phyloP scores from a whole-genome alignment of 176 grass and related monocot genomes.

The Cocos nucifera region DNA sequence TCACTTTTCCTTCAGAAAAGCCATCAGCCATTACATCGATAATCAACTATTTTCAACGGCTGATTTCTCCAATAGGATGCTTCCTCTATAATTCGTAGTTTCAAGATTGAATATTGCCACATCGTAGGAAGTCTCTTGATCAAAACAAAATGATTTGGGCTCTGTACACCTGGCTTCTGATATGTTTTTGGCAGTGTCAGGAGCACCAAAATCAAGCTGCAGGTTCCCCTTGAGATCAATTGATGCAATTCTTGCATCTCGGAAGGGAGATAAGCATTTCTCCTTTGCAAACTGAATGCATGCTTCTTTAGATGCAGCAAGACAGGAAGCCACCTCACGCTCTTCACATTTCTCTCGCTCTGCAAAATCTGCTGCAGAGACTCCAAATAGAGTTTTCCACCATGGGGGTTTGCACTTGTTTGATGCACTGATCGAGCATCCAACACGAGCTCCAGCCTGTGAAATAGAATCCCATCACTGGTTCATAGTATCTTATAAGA shows the following conservation, averaged over 20 bases:
- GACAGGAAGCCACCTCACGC: constrained; percentile 46
- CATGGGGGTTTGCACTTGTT: constrained; percentile 72
- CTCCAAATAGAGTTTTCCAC: constrained; percentile 69
- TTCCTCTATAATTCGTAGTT: constrained; percentile 34
- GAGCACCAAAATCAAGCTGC: constrained; percentile 25
- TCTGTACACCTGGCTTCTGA: background rate
- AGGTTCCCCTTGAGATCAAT: constrained; percentile 28
- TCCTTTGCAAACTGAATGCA: constrained; percentile 56
- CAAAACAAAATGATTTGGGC: background rate
- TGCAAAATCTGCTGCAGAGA: constrained; percentile 24
- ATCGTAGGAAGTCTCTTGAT: background rate
- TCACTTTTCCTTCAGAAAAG: too few species aligned
- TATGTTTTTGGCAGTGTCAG: constrained; percentile 2
- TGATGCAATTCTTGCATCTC: constrained; percentile 52
- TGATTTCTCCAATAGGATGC: constrained; percentile 35
- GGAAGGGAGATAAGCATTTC: constrained; percentile 51
- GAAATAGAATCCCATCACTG: too few species aligned
- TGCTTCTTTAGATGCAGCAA: constrained; percentile 41
- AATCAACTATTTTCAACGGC: background rate
- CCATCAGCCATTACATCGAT: background rate
- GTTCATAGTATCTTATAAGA: too few species aligned
- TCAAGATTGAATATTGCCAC: background rate
- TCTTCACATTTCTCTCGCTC: constrained; percentile 64
- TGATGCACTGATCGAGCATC: constrained; percentile 69
- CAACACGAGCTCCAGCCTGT: constrained; percentile 54